Base-by-base conservation (phyloP, 441 rosid species). In the Geranium incanum region DNA sequence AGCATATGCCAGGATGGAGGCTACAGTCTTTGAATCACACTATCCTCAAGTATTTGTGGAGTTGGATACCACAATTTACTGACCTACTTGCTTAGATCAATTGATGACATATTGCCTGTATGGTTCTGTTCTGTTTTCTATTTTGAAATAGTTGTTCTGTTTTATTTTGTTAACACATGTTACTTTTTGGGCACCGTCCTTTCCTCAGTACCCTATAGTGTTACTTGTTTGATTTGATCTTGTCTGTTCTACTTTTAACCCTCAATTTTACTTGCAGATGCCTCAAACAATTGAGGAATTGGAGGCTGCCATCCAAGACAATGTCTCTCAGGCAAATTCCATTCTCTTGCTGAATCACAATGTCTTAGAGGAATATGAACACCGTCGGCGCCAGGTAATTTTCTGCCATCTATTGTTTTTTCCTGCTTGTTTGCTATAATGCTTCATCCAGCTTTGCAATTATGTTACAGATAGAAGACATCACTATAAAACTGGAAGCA, bases 241-340 rank as follows among this genome's bases (percentile, higher is more conserved):
- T 28, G n/a, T 45, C 52, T 45, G 52, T 45, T 45, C 52, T 45
- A 45, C 55, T 41, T 16, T 5, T 19, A 33, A 67, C 68, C n/a
- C 66, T 59, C 37, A 52, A 73, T 33, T 70, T 77, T 50, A 12
- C 52, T 33, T 74, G 71, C 82, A 90, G 91, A 90, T 95, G 98
- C 97, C 98, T 65, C 82, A 89, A 36, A 92, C 97, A 28, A 77
- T 95, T 55, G 99, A 92, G 86, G 97, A 95, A 76, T 71, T 95
- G 81, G 90, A 89, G 79, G 99, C 96, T 70, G 96, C 94, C 23
- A 92, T 92, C 72, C 91, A 90, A 79, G 99, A 90, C 78, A 85
- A 79, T 70, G 72, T 84, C 38, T 81, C 93, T 78, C 89, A 89
- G 82, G 97, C 97, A 67, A 95, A 95, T 81, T 90, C 97, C 65